Percentiles rank a stretch among this genome's conserved stretches.
Conservation (phyloP, 257 asterid species). For the Salvia miltiorrhiza region DNA sequence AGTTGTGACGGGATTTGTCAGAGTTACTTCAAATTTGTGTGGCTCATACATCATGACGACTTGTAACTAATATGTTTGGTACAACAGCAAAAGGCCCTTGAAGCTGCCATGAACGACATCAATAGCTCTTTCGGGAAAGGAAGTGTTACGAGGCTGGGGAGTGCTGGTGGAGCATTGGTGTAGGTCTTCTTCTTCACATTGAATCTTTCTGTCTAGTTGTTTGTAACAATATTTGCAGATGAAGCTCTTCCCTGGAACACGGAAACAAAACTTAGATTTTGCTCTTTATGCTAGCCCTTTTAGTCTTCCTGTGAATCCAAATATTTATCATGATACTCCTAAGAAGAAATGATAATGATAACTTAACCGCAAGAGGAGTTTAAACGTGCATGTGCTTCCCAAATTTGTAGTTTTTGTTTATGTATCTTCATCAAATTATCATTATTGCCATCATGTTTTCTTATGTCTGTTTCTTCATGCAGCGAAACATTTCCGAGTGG, state of each 20-base stretch:
- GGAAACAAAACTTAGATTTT: background rate
- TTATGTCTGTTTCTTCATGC: slow-evolving; percentile 23
- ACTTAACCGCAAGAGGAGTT: background rate
- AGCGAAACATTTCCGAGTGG: slow-evolving; percentile 99
- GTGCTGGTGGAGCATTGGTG: slow-evolving; percentile 99
- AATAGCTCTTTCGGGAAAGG: slow-evolving; percentile 96
- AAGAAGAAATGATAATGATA: background rate
- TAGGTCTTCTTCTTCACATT: slow-evolving; percentile 39
- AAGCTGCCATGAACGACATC: slow-evolving; percentile 94
- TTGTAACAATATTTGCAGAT: background rate
- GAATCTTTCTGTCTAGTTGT: background rate
- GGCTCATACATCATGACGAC: background rate
- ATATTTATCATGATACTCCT: background rate
- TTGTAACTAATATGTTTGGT: slow-evolving; percentile 6
- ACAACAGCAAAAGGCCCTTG: slow-evolving; percentile 87
- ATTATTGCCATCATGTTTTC: background rate
- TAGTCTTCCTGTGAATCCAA: too few species aligned
- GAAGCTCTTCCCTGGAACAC: background rate
- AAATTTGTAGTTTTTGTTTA: background rate
- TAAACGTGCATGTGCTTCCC: background rate
- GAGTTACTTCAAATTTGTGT: background rate
- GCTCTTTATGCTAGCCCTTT: background rate
- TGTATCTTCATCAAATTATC: background rate
- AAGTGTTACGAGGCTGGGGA: slow-evolving; percentile 94
- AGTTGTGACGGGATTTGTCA: background rate